Base-by-base conservation (phyloP, 768 basidiomycete species). In the Fibroporia radiculosa region DNA sequence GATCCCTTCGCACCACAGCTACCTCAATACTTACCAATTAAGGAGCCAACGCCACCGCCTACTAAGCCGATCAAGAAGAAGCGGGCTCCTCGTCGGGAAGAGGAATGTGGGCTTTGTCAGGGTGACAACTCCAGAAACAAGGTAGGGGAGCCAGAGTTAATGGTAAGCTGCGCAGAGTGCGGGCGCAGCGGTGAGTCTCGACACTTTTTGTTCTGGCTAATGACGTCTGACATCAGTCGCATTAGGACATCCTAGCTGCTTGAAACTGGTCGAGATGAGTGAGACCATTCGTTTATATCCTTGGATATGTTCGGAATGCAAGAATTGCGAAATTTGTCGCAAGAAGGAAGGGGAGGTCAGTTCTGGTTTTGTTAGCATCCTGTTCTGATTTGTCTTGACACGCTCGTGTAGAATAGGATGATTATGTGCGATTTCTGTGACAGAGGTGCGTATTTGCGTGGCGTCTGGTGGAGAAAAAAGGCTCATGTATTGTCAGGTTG, bases 361-460 rank as follows among this genome's bases (percentile, higher is more conserved):
- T 70, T 2, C 24, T 16, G 32, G 22, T 42, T n/a, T n/a, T n/a
- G n/a, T 41, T 49, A 26, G 26, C 43, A 45, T 44, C 37, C 52
- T 36, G 31, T 18, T 6, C 23, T 19, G 6, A 11, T 25, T 13
- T 11, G 18, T 6, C 38, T 31, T 14, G 18, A 27, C 40, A 12
- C 50, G 14, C 45, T 25, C 12, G 23, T 19, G 43, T 58, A 93
- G 88, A 79, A 74, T 42, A 75, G 77, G 42, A 82, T 96, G 51
- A 63, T 98, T 42, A 85, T 97, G 54, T 98, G 95, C 62, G 95
- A 98, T 71, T 77, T 71, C 45, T 98, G 95, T 63, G 95, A 98
- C 70, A 73, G 91, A 74, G 91, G 87, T 80, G 61, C 36, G 61
- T 59, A 55, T 44, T 25, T 48, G 36, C 20, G 52, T 50, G 14